These are phyloP conservation scores for Suhomyces faveliae DNA, from an alignment of 805 yeast species.

Conservation along the genomic window DNA sequence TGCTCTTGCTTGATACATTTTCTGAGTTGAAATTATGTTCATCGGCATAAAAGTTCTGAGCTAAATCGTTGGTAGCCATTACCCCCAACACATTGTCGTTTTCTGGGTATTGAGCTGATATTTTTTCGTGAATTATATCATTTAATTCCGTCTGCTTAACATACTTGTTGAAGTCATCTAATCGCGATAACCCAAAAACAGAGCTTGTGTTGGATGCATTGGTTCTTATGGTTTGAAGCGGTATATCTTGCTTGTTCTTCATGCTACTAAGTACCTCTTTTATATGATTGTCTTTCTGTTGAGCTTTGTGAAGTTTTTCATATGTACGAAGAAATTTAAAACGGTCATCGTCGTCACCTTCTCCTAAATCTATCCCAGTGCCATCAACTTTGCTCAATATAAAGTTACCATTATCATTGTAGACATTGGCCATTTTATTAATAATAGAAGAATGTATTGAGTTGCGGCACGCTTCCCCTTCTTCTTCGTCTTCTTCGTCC, in stretches of 20 bases:
- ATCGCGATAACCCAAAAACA: slow-evolving; percentile 27
- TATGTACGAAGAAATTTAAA: slow-evolving; percentile 29
- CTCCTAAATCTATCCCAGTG: neutral
- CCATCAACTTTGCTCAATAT: neutral
- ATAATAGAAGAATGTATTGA: slow-evolving; percentile 28
- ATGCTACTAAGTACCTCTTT: slow-evolving; percentile 7
- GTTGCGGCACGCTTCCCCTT: neutral
- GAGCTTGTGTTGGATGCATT: slow-evolving; percentile 15
- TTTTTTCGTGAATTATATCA: slow-evolving; percentile 27
- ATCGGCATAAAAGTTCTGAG: slow-evolving; percentile 24
- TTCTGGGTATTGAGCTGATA: slow-evolving; percentile 8
- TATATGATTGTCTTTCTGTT: slow-evolving; percentile 5
- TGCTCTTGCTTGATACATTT: slow-evolving; percentile 3
- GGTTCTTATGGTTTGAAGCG: slow-evolving; percentile 9
- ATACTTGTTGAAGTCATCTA: slow-evolving; percentile 37
- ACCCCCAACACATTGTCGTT: slow-evolving; percentile 27
- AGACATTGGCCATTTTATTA: slow-evolving; percentile 15
- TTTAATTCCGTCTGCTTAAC: slow-evolving; percentile 35
- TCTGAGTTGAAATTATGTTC: slow-evolving; percentile 14
- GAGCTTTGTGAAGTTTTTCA: slow-evolving; percentile 15
- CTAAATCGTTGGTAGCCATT: slow-evolving; percentile 24
- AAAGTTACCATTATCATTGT: slow-evolving; percentile 2
- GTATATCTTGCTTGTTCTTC: slow-evolving; percentile 11
- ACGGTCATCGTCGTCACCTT: slow-evolving; percentile 15
- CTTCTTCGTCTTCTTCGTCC: slow-evolving; percentile 10